Conservation (phyloP, 2,329 filamentous ascomycete genomes). For the Rhexocercosporidium sp. region DNA sequence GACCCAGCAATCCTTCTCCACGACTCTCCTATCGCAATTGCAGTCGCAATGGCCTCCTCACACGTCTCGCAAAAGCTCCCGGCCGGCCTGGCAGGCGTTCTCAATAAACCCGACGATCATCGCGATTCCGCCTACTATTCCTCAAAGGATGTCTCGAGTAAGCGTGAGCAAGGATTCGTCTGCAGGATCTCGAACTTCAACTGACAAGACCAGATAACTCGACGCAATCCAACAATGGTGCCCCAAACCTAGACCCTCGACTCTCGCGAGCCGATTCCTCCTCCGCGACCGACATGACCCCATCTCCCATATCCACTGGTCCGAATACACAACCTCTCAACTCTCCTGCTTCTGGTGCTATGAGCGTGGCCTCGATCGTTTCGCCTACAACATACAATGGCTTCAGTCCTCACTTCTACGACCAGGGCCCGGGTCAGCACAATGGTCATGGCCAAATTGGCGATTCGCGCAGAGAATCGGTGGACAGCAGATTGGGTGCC, state of each 20-base stretch:
- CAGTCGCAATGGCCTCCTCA: slow-evolving; percentile 12
- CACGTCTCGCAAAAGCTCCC: slow-evolving; percentile 41
- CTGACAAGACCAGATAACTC: slow-evolving; percentile 35
- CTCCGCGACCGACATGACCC: slow-evolving; percentile 61
- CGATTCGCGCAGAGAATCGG: slow-evolving; percentile 72
- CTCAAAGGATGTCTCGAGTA: slow-evolving; percentile 50
- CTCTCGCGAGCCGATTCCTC: slow-evolving; percentile 50
- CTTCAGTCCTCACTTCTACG: slow-evolving; percentile 33
- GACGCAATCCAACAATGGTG: slow-evolving; percentile 30
- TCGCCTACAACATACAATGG: slow-evolving; percentile 56
- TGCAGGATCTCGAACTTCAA: slow-evolving; percentile 9
- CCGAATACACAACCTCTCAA: slow-evolving; percentile 52
- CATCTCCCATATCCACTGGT: slow-evolving; percentile 60
- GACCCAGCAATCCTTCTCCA: neutral
- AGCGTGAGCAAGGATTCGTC: slow-evolving; percentile 48
- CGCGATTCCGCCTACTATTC: slow-evolving; percentile 60
- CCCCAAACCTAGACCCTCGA: slow-evolving; percentile 24
- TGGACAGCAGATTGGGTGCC: slow-evolving; percentile 79
- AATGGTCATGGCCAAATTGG: slow-evolving; percentile 42
- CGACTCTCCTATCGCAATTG: neutral
- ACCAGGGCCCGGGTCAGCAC: slow-evolving; percentile 34
- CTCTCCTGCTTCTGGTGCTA: slow-evolving; percentile 62
- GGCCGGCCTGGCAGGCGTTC: slow-evolving; percentile 54
- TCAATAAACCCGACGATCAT: slow-evolving; percentile 56
- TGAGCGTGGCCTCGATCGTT: slow-evolving; percentile 71